phyloP scores from a whole-genome alignment of 2,329 filamentous ascomycete genomes.

The Emmonsiellopsis sp. region DNA sequence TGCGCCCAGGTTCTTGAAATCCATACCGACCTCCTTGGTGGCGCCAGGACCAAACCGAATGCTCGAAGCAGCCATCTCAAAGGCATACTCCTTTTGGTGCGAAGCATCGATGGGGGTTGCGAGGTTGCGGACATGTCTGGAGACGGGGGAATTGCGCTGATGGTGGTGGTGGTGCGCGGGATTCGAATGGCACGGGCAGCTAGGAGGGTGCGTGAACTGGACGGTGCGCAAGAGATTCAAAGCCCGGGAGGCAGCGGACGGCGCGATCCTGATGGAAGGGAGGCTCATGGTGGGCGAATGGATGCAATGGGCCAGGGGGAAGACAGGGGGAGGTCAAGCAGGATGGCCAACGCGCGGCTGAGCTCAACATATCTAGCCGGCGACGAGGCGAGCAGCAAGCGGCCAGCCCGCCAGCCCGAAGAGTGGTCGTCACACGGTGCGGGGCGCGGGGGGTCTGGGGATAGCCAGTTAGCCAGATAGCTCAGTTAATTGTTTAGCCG shows the following conservation, averaged over 20 bases:
- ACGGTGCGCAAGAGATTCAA: constrained; percentile 70
- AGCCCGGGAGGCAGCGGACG: constrained; percentile 37
- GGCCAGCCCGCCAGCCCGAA: no score
- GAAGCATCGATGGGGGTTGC: constrained; percentile 68
- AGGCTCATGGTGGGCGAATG: constrained; percentile 22
- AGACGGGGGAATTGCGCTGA: constrained; percentile 20
- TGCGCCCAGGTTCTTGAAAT: constrained; percentile 81
- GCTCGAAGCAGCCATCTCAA: constrained; percentile 93
- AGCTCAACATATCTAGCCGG: no score
- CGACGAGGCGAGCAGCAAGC: no score
- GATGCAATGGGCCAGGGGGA: not conserved
- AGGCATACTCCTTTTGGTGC: constrained; percentile 88
- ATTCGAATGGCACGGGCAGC: constrained; percentile 88
- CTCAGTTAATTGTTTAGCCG: no score
- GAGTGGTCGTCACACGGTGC: no score
- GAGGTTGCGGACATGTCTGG: constrained; percentile 50
- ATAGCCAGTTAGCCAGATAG: no score
- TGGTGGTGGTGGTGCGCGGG: constrained; percentile 72
- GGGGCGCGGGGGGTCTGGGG: no score
- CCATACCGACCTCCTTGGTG: constrained; percentile 96
- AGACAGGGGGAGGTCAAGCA: not conserved
- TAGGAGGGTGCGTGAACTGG: constrained; percentile 78
- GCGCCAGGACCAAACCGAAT: constrained; percentile 90
- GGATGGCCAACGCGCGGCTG: not conserved
- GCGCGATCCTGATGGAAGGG: constrained; percentile 35